Conservation (phyloP, 2,329 filamentous ascomycete genomes). For the Samsoniella hepiali region DNA sequence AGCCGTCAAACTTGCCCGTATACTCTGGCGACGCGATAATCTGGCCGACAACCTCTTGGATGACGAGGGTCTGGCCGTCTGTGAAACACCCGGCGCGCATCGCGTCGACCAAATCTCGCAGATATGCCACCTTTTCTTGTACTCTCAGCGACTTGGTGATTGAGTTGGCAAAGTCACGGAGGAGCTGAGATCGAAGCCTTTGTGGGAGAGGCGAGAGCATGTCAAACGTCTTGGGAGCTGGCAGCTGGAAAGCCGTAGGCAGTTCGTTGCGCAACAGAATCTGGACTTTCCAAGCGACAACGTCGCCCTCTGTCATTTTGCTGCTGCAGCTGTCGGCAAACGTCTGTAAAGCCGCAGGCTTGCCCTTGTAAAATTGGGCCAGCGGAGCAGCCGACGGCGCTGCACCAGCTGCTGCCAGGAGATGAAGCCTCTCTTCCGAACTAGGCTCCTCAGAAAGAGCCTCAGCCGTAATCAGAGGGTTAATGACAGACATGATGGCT, state of each 20-base stretch:
- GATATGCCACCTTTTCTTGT: slow-evolving; percentile 35
- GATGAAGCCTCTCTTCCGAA: slow-evolving; percentile 25
- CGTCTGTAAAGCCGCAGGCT: slow-evolving; percentile 32
- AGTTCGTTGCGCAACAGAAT: slow-evolving; percentile 42
- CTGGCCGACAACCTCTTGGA: slow-evolving; percentile 40
- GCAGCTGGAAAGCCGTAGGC: slow-evolving; percentile 29
- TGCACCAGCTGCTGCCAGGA: slow-evolving; percentile 36
- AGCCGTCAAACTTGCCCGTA: slow-evolving; percentile 28
- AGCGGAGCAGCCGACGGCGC: slow-evolving; percentile 26
- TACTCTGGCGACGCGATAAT: slow-evolving; percentile 36
- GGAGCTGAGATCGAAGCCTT: slow-evolving; percentile 30
- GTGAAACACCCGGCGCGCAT: slow-evolving; percentile 31
- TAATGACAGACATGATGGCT: slow-evolving; percentile 27
- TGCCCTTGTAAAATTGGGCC: slow-evolving; percentile 25
- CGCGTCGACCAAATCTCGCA: slow-evolving; percentile 36
- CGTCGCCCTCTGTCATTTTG: slow-evolving; percentile 34
- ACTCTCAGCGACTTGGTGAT: slow-evolving; percentile 33
- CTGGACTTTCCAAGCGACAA: slow-evolving; percentile 45
- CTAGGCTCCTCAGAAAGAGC: slow-evolving; percentile 28
- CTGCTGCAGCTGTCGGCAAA: slow-evolving; percentile 35
- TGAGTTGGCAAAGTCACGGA: slow-evolving; percentile 32
- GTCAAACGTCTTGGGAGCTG: slow-evolving; percentile 35
- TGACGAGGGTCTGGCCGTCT: slow-evolving; percentile 43
- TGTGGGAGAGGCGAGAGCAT: slow-evolving; percentile 28
- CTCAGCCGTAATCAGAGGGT: slow-evolving; percentile 30